Conservation (phyloP, 345 rosid genomes). For the Ricinus communis region DNA sequence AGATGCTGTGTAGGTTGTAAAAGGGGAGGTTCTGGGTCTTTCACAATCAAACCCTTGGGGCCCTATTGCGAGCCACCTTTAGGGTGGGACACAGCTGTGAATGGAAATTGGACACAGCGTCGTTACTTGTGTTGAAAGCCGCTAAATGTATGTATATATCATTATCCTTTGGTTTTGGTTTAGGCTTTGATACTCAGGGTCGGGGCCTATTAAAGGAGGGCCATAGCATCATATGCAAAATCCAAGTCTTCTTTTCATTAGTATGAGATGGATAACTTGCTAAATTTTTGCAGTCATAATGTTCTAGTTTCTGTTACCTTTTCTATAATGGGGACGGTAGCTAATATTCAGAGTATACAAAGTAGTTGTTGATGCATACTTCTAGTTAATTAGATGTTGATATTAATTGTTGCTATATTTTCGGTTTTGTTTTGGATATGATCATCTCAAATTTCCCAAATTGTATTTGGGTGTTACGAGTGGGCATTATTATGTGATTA, state of each 20-base stretch:
- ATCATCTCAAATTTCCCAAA: too few species aligned
- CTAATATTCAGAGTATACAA: background rate
- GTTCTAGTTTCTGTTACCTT: background rate
- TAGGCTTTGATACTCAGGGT: too few species aligned
- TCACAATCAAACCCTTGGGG: background rate
- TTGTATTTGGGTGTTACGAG: background rate
- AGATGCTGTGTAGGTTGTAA: background rate
- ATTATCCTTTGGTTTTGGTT: background rate
- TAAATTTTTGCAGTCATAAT: background rate
- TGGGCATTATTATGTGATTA: background rate
- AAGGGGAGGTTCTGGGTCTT: background rate
- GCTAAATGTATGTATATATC: background rate
- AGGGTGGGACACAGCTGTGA: background rate
- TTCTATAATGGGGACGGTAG: background rate
- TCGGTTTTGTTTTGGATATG: too few species aligned
- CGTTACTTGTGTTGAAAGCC: slow-evolving; percentile 1
- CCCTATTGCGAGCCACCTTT: background rate
- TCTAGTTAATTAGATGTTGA: background rate
- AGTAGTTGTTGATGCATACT: too few species aligned
- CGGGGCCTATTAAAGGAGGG: background rate
- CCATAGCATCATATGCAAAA: background rate
- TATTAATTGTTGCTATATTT: background rate
- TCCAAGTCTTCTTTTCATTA: background rate
- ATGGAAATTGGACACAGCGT: background rate
- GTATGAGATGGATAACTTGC: background rate